Conservation (phyloP, 2,329 filamentous ascomycete genomes). For the Trichoderma endophyticum region DNA sequence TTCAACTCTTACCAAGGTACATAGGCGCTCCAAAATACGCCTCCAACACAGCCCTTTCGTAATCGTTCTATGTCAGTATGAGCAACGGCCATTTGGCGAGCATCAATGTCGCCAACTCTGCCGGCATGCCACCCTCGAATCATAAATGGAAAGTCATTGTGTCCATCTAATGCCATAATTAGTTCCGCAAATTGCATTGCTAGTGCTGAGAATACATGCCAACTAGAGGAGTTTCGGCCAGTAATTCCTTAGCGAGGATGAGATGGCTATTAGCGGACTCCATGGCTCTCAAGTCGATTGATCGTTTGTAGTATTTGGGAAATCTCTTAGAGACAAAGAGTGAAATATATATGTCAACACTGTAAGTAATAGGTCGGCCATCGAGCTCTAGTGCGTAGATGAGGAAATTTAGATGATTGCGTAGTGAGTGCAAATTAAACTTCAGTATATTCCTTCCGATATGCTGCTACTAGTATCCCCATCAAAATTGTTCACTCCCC, state of each 20-base stretch:
- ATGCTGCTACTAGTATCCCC: background rate
- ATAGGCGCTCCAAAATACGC: constrained; percentile 82
- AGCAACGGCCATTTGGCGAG: constrained; percentile 63
- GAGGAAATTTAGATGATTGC: background rate
- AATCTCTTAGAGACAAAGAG: too few relatives aligned
- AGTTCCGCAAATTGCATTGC: accelerated
- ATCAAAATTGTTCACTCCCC: background rate
- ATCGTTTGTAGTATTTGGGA: background rate
- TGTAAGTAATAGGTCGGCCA: background rate
- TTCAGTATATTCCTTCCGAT: background rate
- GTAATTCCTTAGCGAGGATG: background rate
- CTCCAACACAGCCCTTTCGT: constrained; percentile 64
- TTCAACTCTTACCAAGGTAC: constrained; percentile 60
- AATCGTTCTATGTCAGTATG: constrained; percentile 67
- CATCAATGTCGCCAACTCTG: constrained; percentile 66
- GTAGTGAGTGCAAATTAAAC: background rate
- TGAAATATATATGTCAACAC: background rate
- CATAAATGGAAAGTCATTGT: constrained; percentile 75
- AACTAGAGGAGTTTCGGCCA: background rate
- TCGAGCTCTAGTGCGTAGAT: background rate
- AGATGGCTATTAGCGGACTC: background rate
- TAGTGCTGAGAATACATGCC: background rate
- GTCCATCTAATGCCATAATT: constrained; percentile 59
- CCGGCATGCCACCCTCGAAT: constrained; percentile 53
- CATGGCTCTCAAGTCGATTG: background rate